Percentiles rank a stretch among this genome's conserved stretches.
Evolutionary conservation across 306 rosid species (phyloP).

Genomic region (Cicer yamashitae): DNA sequence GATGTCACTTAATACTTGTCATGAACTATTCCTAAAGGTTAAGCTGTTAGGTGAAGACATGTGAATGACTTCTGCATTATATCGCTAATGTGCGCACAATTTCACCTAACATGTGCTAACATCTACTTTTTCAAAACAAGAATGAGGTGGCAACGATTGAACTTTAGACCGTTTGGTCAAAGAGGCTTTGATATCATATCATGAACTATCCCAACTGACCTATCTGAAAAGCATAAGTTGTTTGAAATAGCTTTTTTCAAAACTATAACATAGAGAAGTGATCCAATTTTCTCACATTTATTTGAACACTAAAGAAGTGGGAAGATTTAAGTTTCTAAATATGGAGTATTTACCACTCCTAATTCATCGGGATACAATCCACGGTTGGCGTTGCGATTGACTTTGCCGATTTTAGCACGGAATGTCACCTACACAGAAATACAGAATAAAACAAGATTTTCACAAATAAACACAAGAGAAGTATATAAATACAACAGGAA

Average conservation of each 20-base stretch:
- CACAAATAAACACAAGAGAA: slow-evolving; percentile 27
- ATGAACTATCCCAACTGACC: background rate
- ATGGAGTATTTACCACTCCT: slow-evolving; percentile 82
- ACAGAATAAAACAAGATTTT: slow-evolving; percentile 18
- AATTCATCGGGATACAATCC: slow-evolving; percentile 98
- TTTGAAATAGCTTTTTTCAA: slow-evolving; percentile 9
- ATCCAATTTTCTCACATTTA: slow-evolving; percentile 5
- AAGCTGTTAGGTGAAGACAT: background rate
- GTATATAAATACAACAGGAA: slow-evolving; percentile 3
- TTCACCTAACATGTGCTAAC: slow-evolving; percentile 2
- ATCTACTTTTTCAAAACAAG: slow-evolving; percentile 2
- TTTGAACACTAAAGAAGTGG: slow-evolving; percentile 20
- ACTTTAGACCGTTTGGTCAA: background rate
- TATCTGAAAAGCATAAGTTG: background rate
- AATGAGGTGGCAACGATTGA: slow-evolving; percentile 4
- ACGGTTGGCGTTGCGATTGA: slow-evolving; percentile 65
- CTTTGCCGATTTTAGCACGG: slow-evolving; percentile 94
- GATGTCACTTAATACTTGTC: slow-evolving; percentile 2
- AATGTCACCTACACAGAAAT: slow-evolving; percentile 71
- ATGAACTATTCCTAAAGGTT: background rate
- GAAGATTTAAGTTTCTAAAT: background rate
- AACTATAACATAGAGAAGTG: background rate
- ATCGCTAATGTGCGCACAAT: background rate
- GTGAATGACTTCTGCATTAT: background rate
- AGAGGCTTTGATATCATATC: background rate